Evolutionary conservation across 352 stramenopile species (phyloP).

Genomic region (Phytophthora fragariae): DNA sequence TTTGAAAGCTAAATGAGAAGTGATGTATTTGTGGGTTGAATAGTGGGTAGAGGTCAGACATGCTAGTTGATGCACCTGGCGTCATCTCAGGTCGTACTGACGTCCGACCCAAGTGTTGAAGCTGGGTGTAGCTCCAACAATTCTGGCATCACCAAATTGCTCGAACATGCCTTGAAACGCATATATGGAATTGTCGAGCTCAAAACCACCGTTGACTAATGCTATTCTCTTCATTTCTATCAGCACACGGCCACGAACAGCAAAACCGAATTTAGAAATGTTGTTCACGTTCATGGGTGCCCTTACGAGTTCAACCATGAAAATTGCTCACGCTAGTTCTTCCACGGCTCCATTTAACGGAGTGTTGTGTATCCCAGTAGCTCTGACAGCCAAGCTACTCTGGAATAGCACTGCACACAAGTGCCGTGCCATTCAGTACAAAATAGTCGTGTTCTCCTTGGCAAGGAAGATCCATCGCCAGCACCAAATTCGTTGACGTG

Average conservation of each 20-base stretch:
- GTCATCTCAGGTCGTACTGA: too few species aligned
- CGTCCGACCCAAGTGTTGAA: too few species aligned
- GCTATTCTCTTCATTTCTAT: neutral
- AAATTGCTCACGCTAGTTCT: neutral
- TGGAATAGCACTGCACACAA: slow-evolving; percentile 71
- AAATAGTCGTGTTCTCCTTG: slow-evolving; percentile 81
- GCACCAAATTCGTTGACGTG: slow-evolving; percentile 94
- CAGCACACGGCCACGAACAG: neutral
- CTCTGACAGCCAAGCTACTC: slow-evolving; percentile 3
- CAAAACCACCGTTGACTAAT: slow-evolving; percentile 14
- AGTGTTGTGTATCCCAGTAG: neutral
- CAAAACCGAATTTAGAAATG: neutral
- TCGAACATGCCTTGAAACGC: slow-evolving; percentile 10
- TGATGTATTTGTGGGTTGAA: too few species aligned
- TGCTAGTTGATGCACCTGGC: too few species aligned
- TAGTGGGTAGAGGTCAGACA: too few species aligned
- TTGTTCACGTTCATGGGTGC: neutral
- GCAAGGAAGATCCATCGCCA: slow-evolving; percentile 89
- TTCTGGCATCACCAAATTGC: neutral
- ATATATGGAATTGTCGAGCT: slow-evolving; percentile 1
- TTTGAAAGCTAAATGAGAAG: too few species aligned
- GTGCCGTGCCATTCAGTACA: slow-evolving; percentile 90
- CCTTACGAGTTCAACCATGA: neutral
- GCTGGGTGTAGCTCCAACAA: too few species aligned
- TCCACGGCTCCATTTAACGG: neutral